Base-by-base conservation (phyloP, 2,329 filamentous ascomycete species). In the Acrodontium crateriforme region DNA sequence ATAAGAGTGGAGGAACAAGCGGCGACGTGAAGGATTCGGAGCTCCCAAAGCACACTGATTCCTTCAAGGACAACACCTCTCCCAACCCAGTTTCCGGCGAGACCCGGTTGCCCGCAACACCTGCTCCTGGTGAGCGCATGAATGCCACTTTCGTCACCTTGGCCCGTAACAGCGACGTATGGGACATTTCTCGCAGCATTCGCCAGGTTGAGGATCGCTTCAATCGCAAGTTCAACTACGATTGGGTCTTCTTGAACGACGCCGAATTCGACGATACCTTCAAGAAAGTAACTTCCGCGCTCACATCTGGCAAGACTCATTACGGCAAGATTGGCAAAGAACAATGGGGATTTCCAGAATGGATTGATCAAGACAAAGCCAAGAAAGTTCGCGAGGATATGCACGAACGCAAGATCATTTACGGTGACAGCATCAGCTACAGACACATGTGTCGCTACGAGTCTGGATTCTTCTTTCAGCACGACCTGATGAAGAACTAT, bases 371-470 rank as follows among this genome's bases (percentile, higher is more conserved):
- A 59, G 81, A 94, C 28, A 91, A 80, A 62, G 91, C 89, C 22
- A 71, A 72, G 49, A 79, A 82, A 57, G 84, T 89, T 35, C 80
- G 89, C 36, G 78, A 94, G 60, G 82, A 94, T 46, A 98, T 98
- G 89, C 74, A 72, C 31, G 71, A 82, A 54, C 74, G 77, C 53
- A 91, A 94, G 63, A 92, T 98, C 56, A 98, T 98, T 58, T 98
- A 98, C 53, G 89, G 89, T 36, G 89, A 95, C 58, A 93, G 84
- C 8, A 62, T 92, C 60, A 92, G 82, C 62, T 98, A 98, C 65
- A 76, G 89, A 39, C 91, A 98, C 66, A 98, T 98, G 89, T 98
- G 89, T 60, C 82, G 89, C 40, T 98, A 93, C 53, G 89, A 98
- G 60, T 95, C 87, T 6, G 89, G 89, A 20, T 98, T 98, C 69